Percentiles rank a stretch among this genome's conserved stretches.
Evolutionary conservation across 208 protist species (phyloP).

Genomic region (Acanthamoeba triangularis): DNA sequence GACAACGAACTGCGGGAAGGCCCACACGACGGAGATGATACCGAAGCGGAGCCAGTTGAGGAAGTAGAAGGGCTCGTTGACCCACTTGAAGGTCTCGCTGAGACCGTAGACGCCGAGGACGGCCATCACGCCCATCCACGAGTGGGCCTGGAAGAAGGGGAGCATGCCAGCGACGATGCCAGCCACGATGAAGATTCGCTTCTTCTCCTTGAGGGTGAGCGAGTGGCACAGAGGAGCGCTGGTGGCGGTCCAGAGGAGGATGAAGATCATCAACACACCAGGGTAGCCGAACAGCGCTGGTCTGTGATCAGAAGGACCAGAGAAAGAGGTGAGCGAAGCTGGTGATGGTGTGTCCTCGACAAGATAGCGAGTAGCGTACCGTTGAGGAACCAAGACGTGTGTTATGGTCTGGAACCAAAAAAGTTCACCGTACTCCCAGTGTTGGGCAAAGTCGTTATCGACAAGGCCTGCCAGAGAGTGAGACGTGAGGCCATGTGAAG

Average conservation of each 20-base stretch:
- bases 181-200: conserved; percentile 57
- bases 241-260: conserved; percentile 65
- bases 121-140: conserved; percentile 63
- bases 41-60: conserved; percentile 73
- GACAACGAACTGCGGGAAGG: conserved; percentile 60
- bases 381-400: conserved; percentile 47
- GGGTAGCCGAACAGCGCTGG: conserved; percentile 60
- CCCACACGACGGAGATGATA: conserved; percentile 14
- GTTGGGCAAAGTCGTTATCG: conserved; percentile 62
- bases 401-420: conserved; percentile 67
- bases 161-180: conserved; percentile 58
- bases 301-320: background rate
- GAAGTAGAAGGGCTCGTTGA: conserved; percentile 75
- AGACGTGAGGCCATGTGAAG: background rate
- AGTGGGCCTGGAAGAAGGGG: conserved; percentile 31
- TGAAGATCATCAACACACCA: conserved; percentile 62
- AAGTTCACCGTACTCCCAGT: conserved; percentile 60
- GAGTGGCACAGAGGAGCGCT: conserved; percentile 37
- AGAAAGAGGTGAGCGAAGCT: background rate
- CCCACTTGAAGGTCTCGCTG: conserved; percentile 51
- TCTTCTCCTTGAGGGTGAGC: conserved; percentile 66
- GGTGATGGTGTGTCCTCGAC: background rate
- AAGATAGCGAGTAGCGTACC: background rate
- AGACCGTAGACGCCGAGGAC: conserved; percentile 61
- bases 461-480: background rate